Base-by-base conservation (phyloP, 2,329 filamentous ascomycete genomes). In the Curvularia sp. region DNA sequence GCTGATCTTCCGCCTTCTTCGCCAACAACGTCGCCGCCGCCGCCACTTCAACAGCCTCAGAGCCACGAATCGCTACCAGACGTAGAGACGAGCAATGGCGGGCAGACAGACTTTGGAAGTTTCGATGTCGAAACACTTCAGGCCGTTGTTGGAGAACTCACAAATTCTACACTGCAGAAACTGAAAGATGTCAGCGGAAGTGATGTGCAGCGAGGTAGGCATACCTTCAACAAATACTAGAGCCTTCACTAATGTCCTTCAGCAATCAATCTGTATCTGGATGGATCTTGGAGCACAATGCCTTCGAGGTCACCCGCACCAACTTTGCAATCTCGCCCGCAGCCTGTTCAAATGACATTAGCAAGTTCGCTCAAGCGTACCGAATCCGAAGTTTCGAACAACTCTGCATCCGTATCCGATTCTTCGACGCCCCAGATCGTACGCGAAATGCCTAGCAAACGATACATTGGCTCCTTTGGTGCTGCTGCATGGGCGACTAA, bases 401-500 rank as follows among this genome's bases (percentile, higher is more conserved):
- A 64, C 2, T 67, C 70, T 15, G 70, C 69, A 5, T 66, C 65
- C 13, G 64, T 47, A 26, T 72, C 73, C 0, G 63, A 56, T 28
- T 31, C 61, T 8, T 66, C 62, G 7, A 68, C 65, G 0, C 69
- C 68, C 5, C 58, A 64, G 5, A 52, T 62, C 12, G 54, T 77
- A 15, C 69, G 69, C 28, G 68, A 69, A 4, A 85, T 83, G 81
- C 88, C 88, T 0, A 69, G 78, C 1, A 83, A 82, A 65, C 81
- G 95, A 70, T 99, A 98, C 69, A 86, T 98, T 60, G 95, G 95
- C 18, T 92, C 93, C 0, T 95, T 98, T 77, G 95, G 95, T 8
- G 93, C 91, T 4, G 92, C 90, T 53, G 95, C 89, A 4, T 99
- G 95, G 95, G 89, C 92, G 5, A 98, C 94, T 3, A 87, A 89